Evolutionary conservation across 768 basidiomycete species (phyloP).

Genomic region (Hydnomerulius pinastri): DNA sequence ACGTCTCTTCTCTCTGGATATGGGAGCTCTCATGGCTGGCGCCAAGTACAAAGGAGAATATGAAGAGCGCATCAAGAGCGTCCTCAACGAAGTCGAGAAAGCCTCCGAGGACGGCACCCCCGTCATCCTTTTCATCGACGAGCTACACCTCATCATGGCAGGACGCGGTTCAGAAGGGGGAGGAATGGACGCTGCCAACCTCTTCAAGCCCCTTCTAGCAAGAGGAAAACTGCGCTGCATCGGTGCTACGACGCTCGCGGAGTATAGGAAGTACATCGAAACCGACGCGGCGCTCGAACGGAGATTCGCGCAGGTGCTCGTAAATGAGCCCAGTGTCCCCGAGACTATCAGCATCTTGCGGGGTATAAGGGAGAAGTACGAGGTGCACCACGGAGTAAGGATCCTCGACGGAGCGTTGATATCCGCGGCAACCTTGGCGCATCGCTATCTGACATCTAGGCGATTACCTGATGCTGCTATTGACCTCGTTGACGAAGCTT

Average conservation of each 20-base stretch:
- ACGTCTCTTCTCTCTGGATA: constrained; percentile 83
- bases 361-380: constrained; percentile 93
- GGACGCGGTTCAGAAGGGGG: constrained; percentile 80
- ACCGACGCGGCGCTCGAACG: constrained; percentile 90
- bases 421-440: constrained; percentile 86
- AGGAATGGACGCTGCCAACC: constrained; percentile 92
- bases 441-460: constrained; percentile 86
- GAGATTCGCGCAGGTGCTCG: constrained; percentile 89
- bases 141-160: constrained; percentile 92
- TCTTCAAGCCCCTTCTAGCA: constrained; percentile 90
- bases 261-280: constrained; percentile 93
- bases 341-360: constrained; percentile 94
- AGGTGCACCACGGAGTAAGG: constrained; percentile 88
- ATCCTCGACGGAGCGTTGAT: constrained; percentile 90
- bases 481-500: constrained; percentile 91
- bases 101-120: constrained; percentile 72
- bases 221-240: constrained; percentile 79
- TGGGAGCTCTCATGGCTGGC: constrained; percentile 95
- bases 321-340: constrained; percentile 87
- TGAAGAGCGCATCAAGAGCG: constrained; percentile 92
- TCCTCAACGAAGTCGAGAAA: constrained; percentile 93
- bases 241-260: constrained; percentile 89
- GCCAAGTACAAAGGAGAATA: constrained; percentile 95
- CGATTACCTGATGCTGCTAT: constrained; percentile 85
- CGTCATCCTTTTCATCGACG: constrained; percentile 94